Evolutionary conservation across 192 early-diverging fungal species (phyloP).

Genomic region (Coemansia sp.): DNA sequence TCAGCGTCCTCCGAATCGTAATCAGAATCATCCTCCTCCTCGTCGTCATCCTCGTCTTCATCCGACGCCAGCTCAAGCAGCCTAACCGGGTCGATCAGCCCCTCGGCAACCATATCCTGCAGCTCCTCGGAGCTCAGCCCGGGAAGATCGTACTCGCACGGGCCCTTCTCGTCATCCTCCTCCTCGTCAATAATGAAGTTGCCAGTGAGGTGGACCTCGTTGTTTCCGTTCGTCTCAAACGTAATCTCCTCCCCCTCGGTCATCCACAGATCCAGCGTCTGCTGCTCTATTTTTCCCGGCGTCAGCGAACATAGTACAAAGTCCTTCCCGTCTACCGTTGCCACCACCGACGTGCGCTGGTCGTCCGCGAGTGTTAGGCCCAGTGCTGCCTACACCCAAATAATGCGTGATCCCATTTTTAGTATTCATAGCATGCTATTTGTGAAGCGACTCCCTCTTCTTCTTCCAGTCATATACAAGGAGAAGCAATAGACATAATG

Average conservation of each 20-base stretch:
- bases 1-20: constrained; percentile 52
- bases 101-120: constrained; percentile 35
- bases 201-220: constrained; percentile 49
- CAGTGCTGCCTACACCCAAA: constrained; percentile 80
- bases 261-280: constrained; percentile 65
- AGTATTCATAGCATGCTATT: background rate
- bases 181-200: constrained; percentile 54
- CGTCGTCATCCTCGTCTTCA: constrained; percentile 41
- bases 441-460: too few species aligned
- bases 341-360: constrained; percentile 65
- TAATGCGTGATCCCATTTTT: too few species aligned
- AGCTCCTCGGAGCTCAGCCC: constrained; percentile 28
- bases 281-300: constrained; percentile 77
- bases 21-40: constrained; percentile 18
- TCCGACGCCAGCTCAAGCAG: constrained; percentile 8
- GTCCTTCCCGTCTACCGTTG: constrained; percentile 69
- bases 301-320: constrained; percentile 84
- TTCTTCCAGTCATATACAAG: too few species aligned
- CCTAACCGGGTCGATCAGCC: constrained; percentile 27
- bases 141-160: constrained; percentile 34
- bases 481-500: background rate
- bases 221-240: constrained; percentile 68
- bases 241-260: constrained; percentile 83
- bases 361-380: constrained; percentile 52
- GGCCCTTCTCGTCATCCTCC: constrained; percentile 45